These are phyloP conservation scores for Silene uniflora DNA, from an alignment of 148 eudicot species.

Conservation along the genomic window DNA sequence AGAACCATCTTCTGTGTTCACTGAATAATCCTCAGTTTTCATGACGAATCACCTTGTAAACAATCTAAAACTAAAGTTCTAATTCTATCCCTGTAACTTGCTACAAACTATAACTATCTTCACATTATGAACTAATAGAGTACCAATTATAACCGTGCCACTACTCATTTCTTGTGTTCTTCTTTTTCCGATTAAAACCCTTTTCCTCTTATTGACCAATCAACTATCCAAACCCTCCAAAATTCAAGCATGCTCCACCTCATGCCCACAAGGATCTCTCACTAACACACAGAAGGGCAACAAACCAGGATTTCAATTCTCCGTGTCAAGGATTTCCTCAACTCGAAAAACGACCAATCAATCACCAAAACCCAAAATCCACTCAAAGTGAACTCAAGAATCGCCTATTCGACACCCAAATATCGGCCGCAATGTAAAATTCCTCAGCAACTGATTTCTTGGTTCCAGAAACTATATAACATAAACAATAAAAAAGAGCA, in stretches of 20 bases:
- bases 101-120: constrained; percentile 24
- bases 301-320: not conserved
- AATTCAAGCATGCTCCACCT: constrained; percentile 9
- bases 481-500: not conserved
- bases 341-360: not conserved
- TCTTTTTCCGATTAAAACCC: constrained; percentile 29
- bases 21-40: constrained; percentile 33
- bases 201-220: constrained; percentile 13
- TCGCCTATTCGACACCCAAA: constrained; percentile 6
- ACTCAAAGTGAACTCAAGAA: constrained; percentile 13
- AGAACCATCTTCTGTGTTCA: constrained; percentile 25
- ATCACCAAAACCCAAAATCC: constrained; percentile 9
- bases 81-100: constrained; percentile 34
- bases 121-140: constrained; percentile 32
- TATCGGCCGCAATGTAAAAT: not conserved
- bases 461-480: constrained; percentile 15
- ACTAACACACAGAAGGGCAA: not conserved
- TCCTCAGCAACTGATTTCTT: constrained; percentile 10
- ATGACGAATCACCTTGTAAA: constrained; percentile 27
- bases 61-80: constrained; percentile 18
- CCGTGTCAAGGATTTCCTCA: not conserved
- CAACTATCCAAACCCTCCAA: constrained; percentile 4
- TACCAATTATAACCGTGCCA: constrained; percentile 36
- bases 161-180: constrained; percentile 18
- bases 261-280: not conserved